These are phyloP conservation scores for Flueggea neowawraea DNA, from an alignment of 441 rosid species.

Conservation along the genomic window DNA sequence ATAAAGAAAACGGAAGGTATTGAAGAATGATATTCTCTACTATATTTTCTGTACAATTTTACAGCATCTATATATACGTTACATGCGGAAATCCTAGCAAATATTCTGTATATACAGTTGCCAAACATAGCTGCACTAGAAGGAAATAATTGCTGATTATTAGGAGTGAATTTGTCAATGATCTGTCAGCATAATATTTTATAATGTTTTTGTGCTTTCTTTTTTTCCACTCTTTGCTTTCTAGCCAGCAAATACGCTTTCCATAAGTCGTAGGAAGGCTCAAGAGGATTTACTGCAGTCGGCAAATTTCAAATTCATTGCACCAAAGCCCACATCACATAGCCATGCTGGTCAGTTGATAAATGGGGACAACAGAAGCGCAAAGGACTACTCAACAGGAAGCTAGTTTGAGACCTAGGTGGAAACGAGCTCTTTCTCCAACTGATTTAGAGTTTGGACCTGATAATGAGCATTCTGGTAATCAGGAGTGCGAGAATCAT, in stretches of 20 bases:
- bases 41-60: too few relatives aligned
- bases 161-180: too few relatives aligned
- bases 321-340: slow-evolving; percentile 17
- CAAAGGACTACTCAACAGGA: slow-evolving; percentile 22
- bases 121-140: too few relatives aligned
- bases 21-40: too few relatives aligned
- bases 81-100: too few relatives aligned
- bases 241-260: slow-evolving; percentile 34
- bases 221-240: too few relatives aligned
- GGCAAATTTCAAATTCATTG: slow-evolving; percentile 18
- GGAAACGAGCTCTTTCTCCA: slow-evolving; percentile 32
- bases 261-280: slow-evolving; percentile 41
- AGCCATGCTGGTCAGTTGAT: slow-evolving; percentile 31
- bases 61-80: too few relatives aligned
- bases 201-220: not conserved
- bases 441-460: slow-evolving; percentile 19
- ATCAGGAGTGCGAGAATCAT: slow-evolving; percentile 21
- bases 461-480: slow-evolving; percentile 18
- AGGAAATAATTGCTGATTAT: too few relatives aligned
- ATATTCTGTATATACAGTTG: too few relatives aligned
- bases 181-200: not conserved
- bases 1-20: too few relatives aligned
- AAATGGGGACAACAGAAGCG: slow-evolving; percentile 24
- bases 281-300: slow-evolving; percentile 35
- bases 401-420: slow-evolving; percentile 24